Evolutionary conservation across 2,329 filamentous ascomycete species (phyloP), one percentile per base, ranked within the genome.

Genomic region (Nemania diffusa): DNA sequence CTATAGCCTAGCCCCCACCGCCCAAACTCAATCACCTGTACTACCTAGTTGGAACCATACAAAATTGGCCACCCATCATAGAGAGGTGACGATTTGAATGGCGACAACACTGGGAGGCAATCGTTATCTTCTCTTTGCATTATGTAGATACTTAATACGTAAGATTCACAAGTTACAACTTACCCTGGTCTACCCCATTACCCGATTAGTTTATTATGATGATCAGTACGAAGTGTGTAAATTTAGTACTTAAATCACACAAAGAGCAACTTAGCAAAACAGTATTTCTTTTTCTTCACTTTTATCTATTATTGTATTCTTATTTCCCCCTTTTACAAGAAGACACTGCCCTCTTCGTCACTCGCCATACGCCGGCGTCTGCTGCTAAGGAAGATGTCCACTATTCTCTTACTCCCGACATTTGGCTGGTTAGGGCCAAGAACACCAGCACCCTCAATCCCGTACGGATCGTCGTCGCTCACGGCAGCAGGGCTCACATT

Each of bases 371-470:
- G 79, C 67, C 75, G 82, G 17, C 82, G 79, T 20, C 85, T 80
- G 53, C 81, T 85, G 66, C 79, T 86, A 29, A 88, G 76, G 72
- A 88, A 87, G 56, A 84, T 65, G 59, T 88, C 85, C 7, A 88
- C 85, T 83, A 88, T 87, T 48, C 79, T 79, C 74, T 82, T 82
- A 71, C 84, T 84, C 2, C 83, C 83, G 66, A 81, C 74, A 0
- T 74, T 75, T 64, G 82, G 80, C 0, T 65, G 65, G 3, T 62
- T 57, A 22, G 64, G 66, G 15, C 72, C 64, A 13, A 73, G 62
- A 32, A 72, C 29, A 57, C 69, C 69, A 9, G 67, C 50, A 22
- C 65, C 68, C 42, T 71, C 50, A 46, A 68, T 56, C 55, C 62
- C 59, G 63, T 76, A 62, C 50, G 74, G 58, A 68, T 74, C 65